Conservation (phyloP, 306 rosid species). For the Castanea sativa region DNA sequence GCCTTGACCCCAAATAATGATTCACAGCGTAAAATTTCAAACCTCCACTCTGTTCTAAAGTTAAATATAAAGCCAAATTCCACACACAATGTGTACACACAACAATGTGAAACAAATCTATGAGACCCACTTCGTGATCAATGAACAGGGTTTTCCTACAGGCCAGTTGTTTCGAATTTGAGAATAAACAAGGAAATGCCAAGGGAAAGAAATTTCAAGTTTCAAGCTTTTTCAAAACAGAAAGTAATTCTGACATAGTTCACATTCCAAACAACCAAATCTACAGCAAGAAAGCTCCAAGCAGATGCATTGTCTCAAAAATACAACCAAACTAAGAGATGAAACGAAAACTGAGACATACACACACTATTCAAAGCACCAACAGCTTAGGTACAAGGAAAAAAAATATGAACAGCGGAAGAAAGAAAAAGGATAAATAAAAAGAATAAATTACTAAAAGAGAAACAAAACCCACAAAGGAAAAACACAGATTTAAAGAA, state of each 20-base stretch:
- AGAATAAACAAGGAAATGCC: background rate
- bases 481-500: constrained; percentile 25
- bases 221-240: background rate
- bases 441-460: constrained; percentile 5
- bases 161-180: background rate
- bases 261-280: constrained; percentile 18
- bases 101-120: constrained; percentile 20
- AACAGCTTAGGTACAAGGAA: background rate
- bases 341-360: constrained; percentile 20
- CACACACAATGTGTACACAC: constrained; percentile 18
- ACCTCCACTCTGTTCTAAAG: constrained; percentile 37
- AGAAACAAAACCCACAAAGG: constrained; percentile 14
- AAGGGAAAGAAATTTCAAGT: background rate
- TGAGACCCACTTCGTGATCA: constrained; percentile 19
- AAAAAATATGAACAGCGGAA: background rate
- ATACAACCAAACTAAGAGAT: constrained; percentile 18
- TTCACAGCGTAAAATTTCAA: constrained; percentile 12
- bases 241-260: background rate
- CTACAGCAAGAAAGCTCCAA: constrained; percentile 11
- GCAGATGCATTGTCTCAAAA: constrained; percentile 15
- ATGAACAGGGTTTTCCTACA: constrained; percentile 17
- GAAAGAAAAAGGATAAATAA: constrained; percentile 8
- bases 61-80: constrained; percentile 30
- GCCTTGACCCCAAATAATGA: constrained; percentile 24
- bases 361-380: constrained; percentile 18